phyloP scores from a whole-genome alignment of 495 filamentous ascomycete species.

The Podospora pseudoanserina region DNA sequence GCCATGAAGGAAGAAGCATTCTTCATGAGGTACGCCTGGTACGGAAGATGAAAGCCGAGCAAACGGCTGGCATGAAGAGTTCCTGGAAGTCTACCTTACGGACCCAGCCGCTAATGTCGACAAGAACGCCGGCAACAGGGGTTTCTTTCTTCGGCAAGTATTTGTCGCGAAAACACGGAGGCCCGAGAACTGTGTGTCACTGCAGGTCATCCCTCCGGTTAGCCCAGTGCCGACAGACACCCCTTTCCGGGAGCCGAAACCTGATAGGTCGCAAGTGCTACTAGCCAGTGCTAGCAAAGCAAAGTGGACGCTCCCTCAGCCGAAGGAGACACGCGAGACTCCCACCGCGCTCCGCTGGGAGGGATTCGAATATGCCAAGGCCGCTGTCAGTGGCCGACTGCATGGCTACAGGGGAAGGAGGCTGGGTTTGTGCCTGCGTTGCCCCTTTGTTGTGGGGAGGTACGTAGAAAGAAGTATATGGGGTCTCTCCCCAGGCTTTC shows the following conservation, averaged over 20 bases:
- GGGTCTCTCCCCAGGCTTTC: neutral
- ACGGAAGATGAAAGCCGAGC: neutral
- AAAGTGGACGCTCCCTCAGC: neutral
- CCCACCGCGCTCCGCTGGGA: neutral
- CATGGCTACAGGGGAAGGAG: neutral
- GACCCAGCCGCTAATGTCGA: neutral
- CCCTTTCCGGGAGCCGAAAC: neutral
- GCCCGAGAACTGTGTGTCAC: neutral
- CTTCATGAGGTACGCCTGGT: neutral
- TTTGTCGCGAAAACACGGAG: neutral
- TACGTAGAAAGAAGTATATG: neutral
- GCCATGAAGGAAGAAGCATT: neutral
- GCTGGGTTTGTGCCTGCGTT: neutral
- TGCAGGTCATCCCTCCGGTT: slow-evolving; percentile 8
- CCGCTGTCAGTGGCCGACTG: neutral
- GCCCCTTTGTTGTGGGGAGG: slow-evolving; percentile 1
- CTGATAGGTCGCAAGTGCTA: neutral
- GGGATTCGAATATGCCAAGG: neutral
- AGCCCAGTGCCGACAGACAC: slow-evolving; percentile 3
- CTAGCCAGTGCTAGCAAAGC: neutral
- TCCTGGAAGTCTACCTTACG: neutral
- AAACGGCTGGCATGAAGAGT: neutral
- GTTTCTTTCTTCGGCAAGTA: neutral
- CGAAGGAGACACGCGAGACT: neutral
- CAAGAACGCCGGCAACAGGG: neutral